Evolutionary conservation across 495 filamentous ascomycete genomes (phyloP).

Genomic region (Penicillium chermesinum): DNA sequence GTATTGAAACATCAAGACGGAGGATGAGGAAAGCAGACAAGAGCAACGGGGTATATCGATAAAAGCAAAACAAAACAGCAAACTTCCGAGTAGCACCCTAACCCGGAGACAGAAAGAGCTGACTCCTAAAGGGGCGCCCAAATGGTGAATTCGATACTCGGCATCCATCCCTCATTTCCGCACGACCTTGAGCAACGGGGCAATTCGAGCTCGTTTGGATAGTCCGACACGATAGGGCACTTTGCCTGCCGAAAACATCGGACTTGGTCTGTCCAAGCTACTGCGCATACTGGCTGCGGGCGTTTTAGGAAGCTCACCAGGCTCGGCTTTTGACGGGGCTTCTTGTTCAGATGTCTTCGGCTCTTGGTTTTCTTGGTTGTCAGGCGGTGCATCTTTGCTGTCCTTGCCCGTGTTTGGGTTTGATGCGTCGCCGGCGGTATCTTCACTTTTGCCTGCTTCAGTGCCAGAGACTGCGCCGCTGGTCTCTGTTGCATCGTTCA

Average conservation of each 20-base stretch:
- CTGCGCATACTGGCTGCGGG: slow-evolving; percentile 14
- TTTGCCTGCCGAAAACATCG: slow-evolving; percentile 48
- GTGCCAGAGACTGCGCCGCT: background rate
- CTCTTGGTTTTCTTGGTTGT: background rate
- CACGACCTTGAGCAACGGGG: slow-evolving; percentile 59
- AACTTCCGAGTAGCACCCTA: too few relatives aligned
- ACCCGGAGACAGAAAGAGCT: background rate
- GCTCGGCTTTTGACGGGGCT: background rate
- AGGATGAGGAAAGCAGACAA: slow-evolving; percentile 3
- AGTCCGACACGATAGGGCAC: slow-evolving; percentile 62
- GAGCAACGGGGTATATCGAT: slow-evolving; percentile 23
- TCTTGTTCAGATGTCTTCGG: background rate
- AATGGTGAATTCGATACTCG: too few relatives aligned
- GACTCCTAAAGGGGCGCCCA: background rate
- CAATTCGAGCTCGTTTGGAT: slow-evolving; percentile 59
- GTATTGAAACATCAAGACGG: too few relatives aligned
- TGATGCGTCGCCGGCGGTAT: background rate
- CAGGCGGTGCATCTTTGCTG: background rate
- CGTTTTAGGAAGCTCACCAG: slow-evolving; percentile 14
- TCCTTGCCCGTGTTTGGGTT: background rate
- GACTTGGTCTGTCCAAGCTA: slow-evolving; percentile 41
- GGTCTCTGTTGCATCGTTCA: slow-evolving; percentile 1
- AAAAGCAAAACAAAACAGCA: background rate
- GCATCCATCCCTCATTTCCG: slow-evolving; percentile 41
- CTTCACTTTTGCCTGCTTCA: background rate